Percentiles rank a stretch among this genome's conserved stretches.
phyloP scores from a whole-genome alignment of 73 alveolate genomes.

The Paramecium bursaria region DNA sequence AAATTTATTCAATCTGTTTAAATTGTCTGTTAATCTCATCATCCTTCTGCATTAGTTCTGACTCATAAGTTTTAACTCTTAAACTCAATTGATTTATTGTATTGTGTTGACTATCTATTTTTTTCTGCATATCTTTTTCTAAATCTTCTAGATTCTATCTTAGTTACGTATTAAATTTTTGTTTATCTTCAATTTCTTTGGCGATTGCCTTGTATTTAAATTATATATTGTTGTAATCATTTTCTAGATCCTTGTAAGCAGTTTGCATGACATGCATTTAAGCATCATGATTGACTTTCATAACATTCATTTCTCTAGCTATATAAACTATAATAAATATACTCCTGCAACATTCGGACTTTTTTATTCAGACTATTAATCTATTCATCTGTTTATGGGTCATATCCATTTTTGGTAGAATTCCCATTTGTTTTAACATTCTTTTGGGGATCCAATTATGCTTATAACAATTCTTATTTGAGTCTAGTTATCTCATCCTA shows the following conservation, averaged over 20 bases:
- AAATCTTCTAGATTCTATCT: conserved; percentile 32
- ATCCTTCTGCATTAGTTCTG: not conserved
- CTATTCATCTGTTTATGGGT: not conserved
- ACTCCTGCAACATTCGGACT: not conserved
- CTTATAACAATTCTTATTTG: conserved; percentile 15
- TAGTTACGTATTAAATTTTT: not conserved
- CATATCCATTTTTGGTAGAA: not conserved
- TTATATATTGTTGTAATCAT: conserved; percentile 7
- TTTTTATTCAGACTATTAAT: not conserved
- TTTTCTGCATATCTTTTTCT: conserved; percentile 26
- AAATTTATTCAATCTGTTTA: not conserved
- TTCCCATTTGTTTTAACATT: no score
- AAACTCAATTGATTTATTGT: not conserved
- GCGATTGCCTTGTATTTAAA: not conserved
- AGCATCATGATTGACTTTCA: conserved; percentile 10
- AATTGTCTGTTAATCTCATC: not conserved
- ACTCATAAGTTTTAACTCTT: not conserved
- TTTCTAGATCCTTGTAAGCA: conserved; percentile 24
- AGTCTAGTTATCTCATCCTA: not conserved
- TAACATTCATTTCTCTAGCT: not conserved
- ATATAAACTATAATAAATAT: no score
- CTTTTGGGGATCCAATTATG: no score
- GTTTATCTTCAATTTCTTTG: conserved; percentile 32
- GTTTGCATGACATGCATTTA: not conserved
- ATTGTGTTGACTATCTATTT: not conserved